Evolutionary conservation across 441 rosid species (phyloP).

Genomic region (Erodium trifolium): DNA sequence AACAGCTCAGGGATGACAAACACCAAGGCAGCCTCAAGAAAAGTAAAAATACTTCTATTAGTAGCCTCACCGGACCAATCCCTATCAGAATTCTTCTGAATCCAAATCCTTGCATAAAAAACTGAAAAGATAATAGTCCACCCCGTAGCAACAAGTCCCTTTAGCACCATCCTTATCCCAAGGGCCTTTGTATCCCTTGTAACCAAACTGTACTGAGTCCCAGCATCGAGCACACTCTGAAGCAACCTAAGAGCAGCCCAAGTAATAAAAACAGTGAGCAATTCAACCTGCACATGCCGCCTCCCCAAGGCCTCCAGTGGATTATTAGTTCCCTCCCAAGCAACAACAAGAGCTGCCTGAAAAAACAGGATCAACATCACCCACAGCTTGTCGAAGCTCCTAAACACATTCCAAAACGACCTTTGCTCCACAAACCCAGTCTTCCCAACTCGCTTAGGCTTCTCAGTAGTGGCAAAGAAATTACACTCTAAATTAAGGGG

Average conservation of each 20-base stretch:
- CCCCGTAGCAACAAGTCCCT: slow-evolving; percentile 14
- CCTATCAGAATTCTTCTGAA: slow-evolving; percentile 8
- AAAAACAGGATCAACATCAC: slow-evolving; percentile 18
- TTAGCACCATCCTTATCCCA: slow-evolving; percentile 19
- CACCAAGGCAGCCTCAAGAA: neutral
- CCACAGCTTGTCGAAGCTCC: slow-evolving; percentile 23
- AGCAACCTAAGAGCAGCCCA: slow-evolving; percentile 19
- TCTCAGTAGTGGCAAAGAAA: slow-evolving; percentile 6
- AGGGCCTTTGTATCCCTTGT: slow-evolving; percentile 11
- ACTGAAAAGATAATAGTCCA: slow-evolving; percentile 17
- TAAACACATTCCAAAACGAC: slow-evolving; percentile 19
- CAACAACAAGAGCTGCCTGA: slow-evolving; percentile 18
- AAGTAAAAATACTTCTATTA: neutral
- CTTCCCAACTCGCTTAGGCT: slow-evolving; percentile 15
- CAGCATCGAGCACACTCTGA: slow-evolving; percentile 10
- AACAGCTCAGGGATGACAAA: slow-evolving; percentile 14
- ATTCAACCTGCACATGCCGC: slow-evolving; percentile 18
- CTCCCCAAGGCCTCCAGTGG: slow-evolving; percentile 13
- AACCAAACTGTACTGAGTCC: slow-evolving; percentile 20
- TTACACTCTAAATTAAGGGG: slow-evolving; percentile 3
- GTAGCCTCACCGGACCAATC: neutral
- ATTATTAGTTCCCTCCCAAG: slow-evolving; percentile 12
- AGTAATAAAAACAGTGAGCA: slow-evolving; percentile 17
- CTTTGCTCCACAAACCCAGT: slow-evolving; percentile 23
- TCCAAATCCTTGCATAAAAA: slow-evolving; percentile 18